These are phyloP conservation scores for Garcia nutans DNA, from an alignment of 345 rosid species.

Conservation along the genomic window DNA sequence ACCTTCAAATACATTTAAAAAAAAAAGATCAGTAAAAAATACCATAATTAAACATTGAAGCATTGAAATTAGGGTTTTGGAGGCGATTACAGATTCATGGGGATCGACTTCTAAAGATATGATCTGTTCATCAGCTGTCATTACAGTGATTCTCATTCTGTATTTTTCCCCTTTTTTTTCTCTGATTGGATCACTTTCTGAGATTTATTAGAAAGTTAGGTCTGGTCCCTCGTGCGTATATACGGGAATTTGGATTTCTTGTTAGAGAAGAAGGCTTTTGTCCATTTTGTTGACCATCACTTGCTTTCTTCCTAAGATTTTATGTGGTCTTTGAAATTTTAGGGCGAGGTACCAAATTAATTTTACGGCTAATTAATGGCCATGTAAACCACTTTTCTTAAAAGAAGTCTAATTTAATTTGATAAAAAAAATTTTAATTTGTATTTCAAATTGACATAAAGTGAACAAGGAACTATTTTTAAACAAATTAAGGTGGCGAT, in stretches of 20 bases:
- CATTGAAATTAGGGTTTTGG: constrained; percentile 30
- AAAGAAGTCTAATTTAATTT: no score
- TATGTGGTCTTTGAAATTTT: no score
- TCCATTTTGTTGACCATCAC: not conserved
- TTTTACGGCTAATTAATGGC: no score
- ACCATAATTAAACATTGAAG: not conserved
- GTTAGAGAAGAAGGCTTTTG: constrained; percentile 5
- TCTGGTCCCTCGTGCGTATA: not conserved
- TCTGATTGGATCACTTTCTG: not conserved
- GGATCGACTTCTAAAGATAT: constrained; percentile 78
- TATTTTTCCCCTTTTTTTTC: not conserved
- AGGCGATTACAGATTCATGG: constrained; percentile 60
- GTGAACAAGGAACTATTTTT: no score
- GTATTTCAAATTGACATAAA: no score
- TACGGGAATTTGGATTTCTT: not conserved
- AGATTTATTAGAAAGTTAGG: not conserved
- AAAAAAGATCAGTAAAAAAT: not conserved
- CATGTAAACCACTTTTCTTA: no score
- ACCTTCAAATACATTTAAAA: constrained; percentile 39
- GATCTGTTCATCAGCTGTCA: constrained; percentile 89
- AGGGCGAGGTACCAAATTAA: no score
- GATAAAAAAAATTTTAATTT: no score
- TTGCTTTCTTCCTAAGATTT: no score
- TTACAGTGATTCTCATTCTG: constrained; percentile 80
- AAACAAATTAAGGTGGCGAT: no score